A percentile compares a stretch with the other conserved stretches of the same genome.
Conservation (phyloP, 108 stramenopile genomes). For the Discostella stelligeroides region DNA sequence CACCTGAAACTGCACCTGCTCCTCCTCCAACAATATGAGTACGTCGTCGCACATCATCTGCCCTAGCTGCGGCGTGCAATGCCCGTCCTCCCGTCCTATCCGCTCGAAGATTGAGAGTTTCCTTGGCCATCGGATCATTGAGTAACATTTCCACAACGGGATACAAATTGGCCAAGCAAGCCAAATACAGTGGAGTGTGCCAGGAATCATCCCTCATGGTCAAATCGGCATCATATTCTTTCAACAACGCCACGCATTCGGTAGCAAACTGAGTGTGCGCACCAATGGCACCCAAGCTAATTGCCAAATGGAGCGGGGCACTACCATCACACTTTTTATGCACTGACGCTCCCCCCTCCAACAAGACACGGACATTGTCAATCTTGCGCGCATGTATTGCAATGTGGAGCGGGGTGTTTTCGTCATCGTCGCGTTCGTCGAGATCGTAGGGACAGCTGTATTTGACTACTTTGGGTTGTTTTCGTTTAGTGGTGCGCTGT, state of each 20-base stretch:
- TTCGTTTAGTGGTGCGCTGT: constrained; percentile 31
- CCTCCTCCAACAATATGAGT: constrained; percentile 19
- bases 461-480: constrained; percentile 36
- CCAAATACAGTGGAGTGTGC: constrained; percentile 84
- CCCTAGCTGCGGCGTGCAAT: constrained; percentile 90
- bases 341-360: constrained; percentile 74
- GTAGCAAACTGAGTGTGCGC: constrained; percentile 74
- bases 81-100: constrained; percentile 81
- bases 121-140: constrained; percentile 50
- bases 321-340: constrained; percentile 84
- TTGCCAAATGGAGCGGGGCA: constrained; percentile 79
- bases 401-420: constrained; percentile 89
- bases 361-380: constrained; percentile 76
- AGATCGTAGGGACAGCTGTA: constrained; percentile 83
- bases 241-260: constrained; percentile 65
- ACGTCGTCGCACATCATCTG: constrained; percentile 68
- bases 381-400: constrained; percentile 84
- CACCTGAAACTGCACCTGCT: too few species aligned
- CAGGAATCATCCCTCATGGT: constrained; percentile 80
- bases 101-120: constrained; percentile 71
- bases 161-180: constrained; percentile 72
- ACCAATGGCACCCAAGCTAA: constrained; percentile 76
- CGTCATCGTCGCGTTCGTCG: constrained; percentile 86
- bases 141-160: constrained; percentile 66
- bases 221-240: constrained; percentile 72